Base-by-base conservation (phyloP, 2,329 filamentous ascomycete species). In the Akanthomyces lecanii region DNA sequence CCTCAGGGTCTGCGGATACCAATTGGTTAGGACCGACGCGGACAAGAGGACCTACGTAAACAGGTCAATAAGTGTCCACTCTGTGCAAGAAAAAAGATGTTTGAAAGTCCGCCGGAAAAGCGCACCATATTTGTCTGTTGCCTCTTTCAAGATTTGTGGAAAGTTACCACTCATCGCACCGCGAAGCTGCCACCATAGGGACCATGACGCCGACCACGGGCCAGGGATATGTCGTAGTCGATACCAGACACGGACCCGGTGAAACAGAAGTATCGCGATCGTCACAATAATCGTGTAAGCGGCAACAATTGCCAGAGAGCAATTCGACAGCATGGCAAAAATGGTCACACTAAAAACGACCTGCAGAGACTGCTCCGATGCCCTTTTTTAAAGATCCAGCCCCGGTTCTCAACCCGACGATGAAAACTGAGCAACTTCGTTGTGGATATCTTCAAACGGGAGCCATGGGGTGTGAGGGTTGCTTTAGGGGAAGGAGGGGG, bases 21-120 rank as follows among this genome's bases (percentile, higher is more conserved):
- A 81, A 67, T 40, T 78, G 72, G 50, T 78, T 78, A 8, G 79
- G 78, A 0, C 78, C 78, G 36, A 80, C 73, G 5, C 79, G 75
- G 1, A 76, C 73, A n/a, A 79, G 67, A 12, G 72, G 65, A 0
- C 75, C 75, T 70, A 18, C 11, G 7, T 3, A 42, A 33, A 21
- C 18, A 18, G 11, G 5, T 16, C 3, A 7, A 36, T 44, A 40
- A 40, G 36, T 44, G 3, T 12, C 7, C n/a, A 5, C 7, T 1
- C 12, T 3, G 3, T 40, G 38, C 5, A 5, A 16, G 14, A 16
- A 16, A 40, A 5, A 16, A 40, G 14, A 2, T 16, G 3, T 2
- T 16, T 40, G 14, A 40, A 16, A 5, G 3, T 16, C 16, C 14
- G 12, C 5, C 38, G 6, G 14, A 3, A 21, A 12, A 48, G 45